Base-by-base conservation (phyloP, 257 asterid genomes). In the Craterostigma plantagineum region DNA sequence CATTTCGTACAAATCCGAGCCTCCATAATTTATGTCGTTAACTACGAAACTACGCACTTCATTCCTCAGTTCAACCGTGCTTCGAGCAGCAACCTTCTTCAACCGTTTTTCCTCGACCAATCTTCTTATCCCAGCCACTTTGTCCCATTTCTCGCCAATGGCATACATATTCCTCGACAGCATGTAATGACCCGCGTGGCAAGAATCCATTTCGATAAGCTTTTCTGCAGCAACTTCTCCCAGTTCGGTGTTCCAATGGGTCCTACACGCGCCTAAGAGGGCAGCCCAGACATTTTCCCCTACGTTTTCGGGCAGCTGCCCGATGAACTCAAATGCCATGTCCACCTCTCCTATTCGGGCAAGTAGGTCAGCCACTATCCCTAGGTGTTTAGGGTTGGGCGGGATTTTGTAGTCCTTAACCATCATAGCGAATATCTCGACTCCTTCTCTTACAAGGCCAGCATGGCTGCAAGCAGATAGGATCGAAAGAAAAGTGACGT, bases 401-500 rank as follows among this genome's bases (percentile, higher is more conserved):
- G 46, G 40, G 23, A 70, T 44, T 10, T 55, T 17, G 56, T 72
- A 72, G 33, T 56, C 73, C 52, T 65, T 58, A 17, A 80, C 63
- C 93, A 84, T 84, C 46, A 37, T 14, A 8, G 62, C 55, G 45
- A 77, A 77, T 12, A 63, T 40, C 18, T 64, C 53, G 27, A 77
- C 64, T 36, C 94, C n/a, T n/a, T n/a, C 83, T 48, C 56, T 55
- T 1, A 75, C 61, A 3, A 77, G 56, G 53, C 94, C 92, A 0
- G 85, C 70, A 56, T 80, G 92, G 38, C 90, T 84, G 45, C 96
- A 81, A 0, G 92, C 92, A 0, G 81, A 67, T 62, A 85, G 43
- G 46, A 77, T 42, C 1, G 92, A 77, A 9, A 85, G 63, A 50
- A 81, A 81, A 0, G 84, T 58, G 1, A 81, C 70, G 1, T 63